phyloP scores from a whole-genome alignment of 2,329 filamentous ascomycete species.

The Ceratocystis destructans region DNA sequence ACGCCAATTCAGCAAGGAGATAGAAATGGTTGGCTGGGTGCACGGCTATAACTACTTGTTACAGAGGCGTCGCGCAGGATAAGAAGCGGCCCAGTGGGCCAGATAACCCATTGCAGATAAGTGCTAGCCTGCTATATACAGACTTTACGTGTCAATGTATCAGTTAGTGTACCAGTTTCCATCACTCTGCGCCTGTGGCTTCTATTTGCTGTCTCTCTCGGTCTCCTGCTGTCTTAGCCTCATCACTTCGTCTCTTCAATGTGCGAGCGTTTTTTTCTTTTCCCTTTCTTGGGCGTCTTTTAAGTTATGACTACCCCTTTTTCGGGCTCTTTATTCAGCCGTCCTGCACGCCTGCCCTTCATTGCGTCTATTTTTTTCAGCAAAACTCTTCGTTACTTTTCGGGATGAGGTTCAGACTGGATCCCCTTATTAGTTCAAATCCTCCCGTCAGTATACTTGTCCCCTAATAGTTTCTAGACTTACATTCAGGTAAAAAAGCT shows the following conservation, averaged over 20 bases:
- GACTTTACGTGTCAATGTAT: no score
- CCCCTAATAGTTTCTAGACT: background rate
- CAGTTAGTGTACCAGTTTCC: background rate
- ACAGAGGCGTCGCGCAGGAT: background rate
- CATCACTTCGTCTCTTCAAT: background rate
- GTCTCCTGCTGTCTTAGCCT: background rate
- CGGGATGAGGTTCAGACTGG: constrained; percentile 6
- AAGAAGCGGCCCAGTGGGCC: background rate
- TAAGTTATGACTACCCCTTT: background rate
- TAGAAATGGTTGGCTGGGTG: background rate
- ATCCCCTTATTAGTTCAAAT: background rate
- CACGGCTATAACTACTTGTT: background rate
- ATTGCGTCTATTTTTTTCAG: background rate
- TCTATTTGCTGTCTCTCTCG: background rate
- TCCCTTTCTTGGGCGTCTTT: background rate
- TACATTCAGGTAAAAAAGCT: background rate
- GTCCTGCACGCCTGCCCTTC: background rate
- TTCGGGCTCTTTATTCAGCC: background rate
- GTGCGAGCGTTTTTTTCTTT: background rate
- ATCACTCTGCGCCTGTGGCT: background rate
- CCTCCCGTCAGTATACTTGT: no score
- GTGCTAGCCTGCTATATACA: no score
- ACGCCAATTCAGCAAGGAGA: background rate
- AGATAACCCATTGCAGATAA: no score
- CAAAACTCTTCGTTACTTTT: background rate